Base-by-base conservation (phyloP, 345 rosid genomes). In the Camelina hispida region DNA sequence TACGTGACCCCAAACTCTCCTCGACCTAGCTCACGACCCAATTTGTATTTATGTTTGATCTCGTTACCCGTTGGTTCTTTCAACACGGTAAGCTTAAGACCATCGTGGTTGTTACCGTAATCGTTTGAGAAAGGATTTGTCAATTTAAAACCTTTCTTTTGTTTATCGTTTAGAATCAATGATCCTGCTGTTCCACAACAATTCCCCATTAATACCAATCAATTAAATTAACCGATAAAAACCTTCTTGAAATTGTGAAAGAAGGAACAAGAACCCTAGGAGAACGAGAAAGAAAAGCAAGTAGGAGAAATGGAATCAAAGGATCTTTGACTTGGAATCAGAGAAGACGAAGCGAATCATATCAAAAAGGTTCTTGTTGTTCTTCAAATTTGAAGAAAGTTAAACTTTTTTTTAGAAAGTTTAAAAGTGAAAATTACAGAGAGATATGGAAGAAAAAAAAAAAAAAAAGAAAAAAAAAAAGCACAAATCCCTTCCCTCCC, bases 1-100 rank as follows among this genome's bases (percentile, higher is more conserved):
- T 89, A 89, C 4, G 98, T 93, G 56, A 85, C 76, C 2, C 98
- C 98, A 14, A 93, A 93, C 74, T 93, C 98, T 7, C 97, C 97
- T 6, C 97, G 93, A 15, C 98, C 98, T 58, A 93, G 83, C 85
- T 91, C 98, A 16, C 93, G 80, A 2, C 97, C 98, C 13, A 93
- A 83, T 77, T 87, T 85, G 77, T 89, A 93, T 44, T 69, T 86
- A 40, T 67, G 72, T 69, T 82, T 85, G 65, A 91, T 89, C 71
- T 87, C 91, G 11, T 73, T 48, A 48, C 96, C 97, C 0, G 93
- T 88, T n/a, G 97, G 96, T 8, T 89, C 88, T 72, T 85, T 90
- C 68, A 90, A 74, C 42, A 95, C 97, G 34, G 47, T 20, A n/a
- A 89, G 84, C 81, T 87, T 88, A 28, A 55, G 68, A 34, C 84